Evolutionary conservation across 495 filamentous ascomycete species (phyloP).

Genomic region (Penicillium odoratum): DNA sequence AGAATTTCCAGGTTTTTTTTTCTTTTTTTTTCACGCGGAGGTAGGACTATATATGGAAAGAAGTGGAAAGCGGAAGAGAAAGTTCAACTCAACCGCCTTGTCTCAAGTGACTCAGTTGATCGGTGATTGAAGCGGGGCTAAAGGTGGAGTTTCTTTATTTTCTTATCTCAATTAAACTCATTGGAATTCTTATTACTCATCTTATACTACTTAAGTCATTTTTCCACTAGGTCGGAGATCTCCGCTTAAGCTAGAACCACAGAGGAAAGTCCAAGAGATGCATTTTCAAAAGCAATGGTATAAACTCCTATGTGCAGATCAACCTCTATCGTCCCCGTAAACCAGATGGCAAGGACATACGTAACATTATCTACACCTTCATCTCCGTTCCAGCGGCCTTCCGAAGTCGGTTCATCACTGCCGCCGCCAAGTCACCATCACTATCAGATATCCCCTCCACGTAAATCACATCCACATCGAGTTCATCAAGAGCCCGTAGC

Average conservation of each 20-base stretch:
- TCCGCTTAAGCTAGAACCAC: slow-evolving; percentile 11
- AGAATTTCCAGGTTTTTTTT: neutral
- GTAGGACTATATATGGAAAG: slow-evolving; percentile 2
- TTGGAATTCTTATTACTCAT: neutral
- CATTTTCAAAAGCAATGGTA: slow-evolving; percentile 2
- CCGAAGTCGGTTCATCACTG: slow-evolving; percentile 91
- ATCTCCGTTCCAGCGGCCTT: slow-evolving; percentile 72
- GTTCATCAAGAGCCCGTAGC: slow-evolving; percentile 78
- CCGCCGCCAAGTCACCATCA: slow-evolving; percentile 79
- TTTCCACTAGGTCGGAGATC: slow-evolving; percentile 19
- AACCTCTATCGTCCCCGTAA: slow-evolving; percentile 13
- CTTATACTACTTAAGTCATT: no score
- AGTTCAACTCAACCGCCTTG: neutral
- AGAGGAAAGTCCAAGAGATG: slow-evolving; percentile 22
- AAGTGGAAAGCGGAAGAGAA: neutral
- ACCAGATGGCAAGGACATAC: slow-evolving; percentile 11
- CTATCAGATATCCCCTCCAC: slow-evolving; percentile 83
- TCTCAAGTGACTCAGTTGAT: no score
- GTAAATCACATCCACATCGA: slow-evolving; percentile 79
- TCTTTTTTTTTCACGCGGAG: neutral
- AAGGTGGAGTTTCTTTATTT: neutral
- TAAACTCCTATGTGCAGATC: slow-evolving; percentile 1
- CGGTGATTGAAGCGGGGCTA: neutral
- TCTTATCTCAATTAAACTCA: neutral
- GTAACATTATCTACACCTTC: slow-evolving; percentile 28